Percentiles rank a stretch among this genome's conserved stretches.
Evolutionary conservation across 805 yeast species (phyloP).

Genomic region (Metschnikowia baotianmanensis): DNA sequence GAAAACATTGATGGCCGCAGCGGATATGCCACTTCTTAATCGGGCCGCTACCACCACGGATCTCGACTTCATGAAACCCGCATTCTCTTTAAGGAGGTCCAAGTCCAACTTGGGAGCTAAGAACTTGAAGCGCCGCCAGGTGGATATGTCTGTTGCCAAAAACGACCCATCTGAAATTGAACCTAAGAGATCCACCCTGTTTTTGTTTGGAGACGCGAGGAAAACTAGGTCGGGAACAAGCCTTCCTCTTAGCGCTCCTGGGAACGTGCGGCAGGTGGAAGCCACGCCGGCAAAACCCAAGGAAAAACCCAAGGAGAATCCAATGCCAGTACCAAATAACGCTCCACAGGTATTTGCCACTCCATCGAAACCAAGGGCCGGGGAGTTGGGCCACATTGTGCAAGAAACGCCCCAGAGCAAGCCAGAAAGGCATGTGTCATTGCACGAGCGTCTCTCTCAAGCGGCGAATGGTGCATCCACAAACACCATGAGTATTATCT

Average conservation of each 20-base stretch:
- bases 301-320: neutral
- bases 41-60: conserved; percentile 21
- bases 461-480: neutral
- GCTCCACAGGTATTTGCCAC: conserved; percentile 17
- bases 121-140: conserved; percentile 38
- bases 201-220: conserved; percentile 30
- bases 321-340: neutral
- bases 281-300: conserved; percentile 28
- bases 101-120: conserved; percentile 41
- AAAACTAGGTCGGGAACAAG: conserved; percentile 14
- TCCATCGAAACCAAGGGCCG: conserved; percentile 11
- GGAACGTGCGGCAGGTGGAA: conserved; percentile 27
- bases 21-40: conserved; percentile 16
- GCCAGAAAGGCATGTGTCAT: neutral
- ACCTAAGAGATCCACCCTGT: conserved; percentile 14
- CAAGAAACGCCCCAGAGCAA: conserved; percentile 12
- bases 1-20: conserved; percentile 14
- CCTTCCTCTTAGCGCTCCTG: conserved; percentile 10
- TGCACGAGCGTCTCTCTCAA: conserved; percentile 6
- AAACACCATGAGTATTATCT: neutral
- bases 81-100: conserved; percentile 36
- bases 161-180: conserved; percentile 7
- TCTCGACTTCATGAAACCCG: conserved; percentile 29
- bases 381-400: conserved; percentile 6
- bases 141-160: conserved; percentile 31